Evolutionary conservation across 306 rosid genomes (phyloP).

Genomic region (Prunus davidiana): DNA sequence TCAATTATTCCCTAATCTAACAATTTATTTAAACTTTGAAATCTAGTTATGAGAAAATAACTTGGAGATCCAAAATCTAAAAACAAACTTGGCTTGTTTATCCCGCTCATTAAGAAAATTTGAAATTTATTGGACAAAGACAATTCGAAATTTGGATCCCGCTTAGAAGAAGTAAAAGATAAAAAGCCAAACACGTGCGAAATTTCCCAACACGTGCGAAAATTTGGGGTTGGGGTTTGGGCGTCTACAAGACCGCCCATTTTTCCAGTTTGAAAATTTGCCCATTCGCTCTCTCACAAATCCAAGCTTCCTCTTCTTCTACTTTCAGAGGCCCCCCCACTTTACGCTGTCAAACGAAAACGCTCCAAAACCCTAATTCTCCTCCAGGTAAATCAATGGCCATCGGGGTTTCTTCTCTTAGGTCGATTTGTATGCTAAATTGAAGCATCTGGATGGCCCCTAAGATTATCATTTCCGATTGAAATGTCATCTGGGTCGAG

Average conservation of each 20-base stretch:
- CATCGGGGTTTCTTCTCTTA: not conserved
- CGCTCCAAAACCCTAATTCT: slow-evolving; percentile 3
- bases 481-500: not conserved
- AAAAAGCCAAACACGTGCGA: not conserved
- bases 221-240: not conserved
- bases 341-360: not conserved
- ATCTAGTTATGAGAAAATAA: no score
- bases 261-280: slow-evolving; percentile 34
- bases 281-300: slow-evolving; percentile 29
- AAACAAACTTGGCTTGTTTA: not conserved
- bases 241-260: slow-evolving; percentile 38
- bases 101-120: slow-evolving; percentile 26
- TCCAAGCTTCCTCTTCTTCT: not conserved
- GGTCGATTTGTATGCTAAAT: not conserved
- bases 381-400: not conserved
- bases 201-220: not conserved
- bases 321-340: not conserved
- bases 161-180: not conserved
- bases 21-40: no score
- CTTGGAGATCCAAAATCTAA: no score
- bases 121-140: not conserved
- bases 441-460: not conserved
- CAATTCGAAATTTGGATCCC: slow-evolving; percentile 22
- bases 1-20: no score
- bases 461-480: not conserved